These are phyloP conservation scores for Erythrophleum fordii DNA, from an alignment of 306 rosid genomes.

Conservation along the genomic window DNA sequence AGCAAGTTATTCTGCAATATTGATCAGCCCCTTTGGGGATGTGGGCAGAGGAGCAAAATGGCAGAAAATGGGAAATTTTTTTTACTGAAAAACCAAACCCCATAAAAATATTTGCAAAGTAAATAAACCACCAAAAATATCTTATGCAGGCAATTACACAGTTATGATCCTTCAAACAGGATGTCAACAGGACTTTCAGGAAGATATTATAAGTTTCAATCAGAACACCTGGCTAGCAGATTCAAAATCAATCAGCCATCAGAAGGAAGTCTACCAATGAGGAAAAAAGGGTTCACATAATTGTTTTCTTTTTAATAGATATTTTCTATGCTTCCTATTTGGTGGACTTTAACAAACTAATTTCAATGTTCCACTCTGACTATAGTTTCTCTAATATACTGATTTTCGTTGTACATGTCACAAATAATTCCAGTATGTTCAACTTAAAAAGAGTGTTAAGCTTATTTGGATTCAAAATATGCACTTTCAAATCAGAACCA, in stretches of 20 bases:
- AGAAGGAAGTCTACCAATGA: background rate
- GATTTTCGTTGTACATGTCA: background rate
- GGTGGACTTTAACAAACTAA: background rate
- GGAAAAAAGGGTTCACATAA: background rate
- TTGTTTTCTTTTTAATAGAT: too few species aligned
- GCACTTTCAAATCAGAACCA: too few species aligned
- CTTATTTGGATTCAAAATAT: too few species aligned
- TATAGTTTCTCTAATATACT: conserved; percentile 22
- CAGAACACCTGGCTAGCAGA: background rate
- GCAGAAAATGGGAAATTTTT: background rate
- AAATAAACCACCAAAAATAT: conserved; percentile 7
- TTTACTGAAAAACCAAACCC: background rate
- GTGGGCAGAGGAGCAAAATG: conserved; percentile 1
- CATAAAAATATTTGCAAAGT: conserved; percentile 12
- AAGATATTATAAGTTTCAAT: background rate
- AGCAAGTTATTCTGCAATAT: background rate
- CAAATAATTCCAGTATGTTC: too few species aligned
- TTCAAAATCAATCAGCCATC: background rate
- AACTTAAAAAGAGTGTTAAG: too few species aligned
- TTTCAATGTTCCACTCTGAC: background rate
- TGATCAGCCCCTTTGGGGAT: background rate
- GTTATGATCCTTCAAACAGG: background rate
- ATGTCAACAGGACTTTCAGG: background rate
- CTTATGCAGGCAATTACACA: conserved; percentile 16
- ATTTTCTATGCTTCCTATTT: background rate